A percentile compares a stretch with the other conserved stretches of the same genome.
Conservation (phyloP, 78 protist species). For the Polysphondylium violaceum region DNA sequence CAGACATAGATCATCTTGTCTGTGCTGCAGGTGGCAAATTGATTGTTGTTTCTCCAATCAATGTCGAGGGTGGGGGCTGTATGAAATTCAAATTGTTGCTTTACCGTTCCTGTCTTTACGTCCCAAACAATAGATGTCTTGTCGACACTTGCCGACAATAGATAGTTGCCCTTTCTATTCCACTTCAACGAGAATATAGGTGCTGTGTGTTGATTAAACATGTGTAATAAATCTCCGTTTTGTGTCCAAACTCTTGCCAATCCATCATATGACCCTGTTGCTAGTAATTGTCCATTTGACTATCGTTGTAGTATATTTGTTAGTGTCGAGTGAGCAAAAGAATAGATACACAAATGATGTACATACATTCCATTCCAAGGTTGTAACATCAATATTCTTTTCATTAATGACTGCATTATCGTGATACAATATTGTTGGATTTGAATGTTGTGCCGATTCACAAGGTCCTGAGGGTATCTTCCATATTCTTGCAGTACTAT, state of each 20-base stretch:
- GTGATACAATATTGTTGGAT: constrained; percentile 32
- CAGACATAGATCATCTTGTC: constrained; percentile 87
- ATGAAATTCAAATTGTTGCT: constrained; percentile 90
- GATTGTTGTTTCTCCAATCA: constrained; percentile 91
- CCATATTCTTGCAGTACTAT: constrained; percentile 95
- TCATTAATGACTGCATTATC: neutral
- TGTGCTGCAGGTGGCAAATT: constrained; percentile 88
- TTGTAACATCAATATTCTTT: constrained; percentile 91
- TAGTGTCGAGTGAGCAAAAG: neutral
- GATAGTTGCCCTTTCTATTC: constrained; percentile 87
- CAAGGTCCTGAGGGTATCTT: constrained; percentile 27
- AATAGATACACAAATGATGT: neutral
- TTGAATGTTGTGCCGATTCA: neutral
- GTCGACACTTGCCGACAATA: constrained; percentile 94
- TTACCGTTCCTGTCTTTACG: constrained; percentile 75
- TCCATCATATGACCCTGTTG: constrained; percentile 98
- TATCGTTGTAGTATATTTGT: neutral
- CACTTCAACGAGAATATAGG: constrained; percentile 96
- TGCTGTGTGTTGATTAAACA: constrained; percentile 86
- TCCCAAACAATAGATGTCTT: constrained; percentile 96
- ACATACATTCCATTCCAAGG: constrained; percentile 93
- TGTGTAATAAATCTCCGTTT: constrained; percentile 79
- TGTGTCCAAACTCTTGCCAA: constrained; percentile 90
- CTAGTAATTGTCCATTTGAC: constrained; percentile 88
- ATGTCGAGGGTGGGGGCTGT: constrained; percentile 95